Conservation (phyloP, 768 basidiomycete genomes). For the Mycena maculata region DNA sequence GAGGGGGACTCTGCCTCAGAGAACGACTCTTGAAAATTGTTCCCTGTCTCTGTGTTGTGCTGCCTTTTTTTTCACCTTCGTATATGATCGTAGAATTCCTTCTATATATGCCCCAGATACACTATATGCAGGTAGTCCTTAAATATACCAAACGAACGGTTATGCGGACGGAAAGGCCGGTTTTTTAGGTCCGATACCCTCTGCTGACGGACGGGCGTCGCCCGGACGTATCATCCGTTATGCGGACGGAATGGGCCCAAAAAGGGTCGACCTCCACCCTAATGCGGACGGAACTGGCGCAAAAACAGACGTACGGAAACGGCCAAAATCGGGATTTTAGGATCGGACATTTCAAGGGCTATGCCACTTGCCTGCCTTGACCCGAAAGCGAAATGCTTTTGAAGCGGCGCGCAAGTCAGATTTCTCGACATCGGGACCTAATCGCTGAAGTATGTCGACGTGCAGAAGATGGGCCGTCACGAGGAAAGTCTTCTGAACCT, state of each 20-base stretch:
- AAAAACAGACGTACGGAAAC: too few species aligned
- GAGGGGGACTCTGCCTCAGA: too few species aligned
- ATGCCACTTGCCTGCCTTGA: background rate
- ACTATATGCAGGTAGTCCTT: too few species aligned
- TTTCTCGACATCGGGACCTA: constrained; percentile 23
- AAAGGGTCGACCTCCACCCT: background rate
- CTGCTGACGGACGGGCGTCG: background rate
- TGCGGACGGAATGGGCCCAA: background rate
- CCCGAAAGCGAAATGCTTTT: constrained; percentile 8
- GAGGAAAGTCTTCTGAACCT: constrained; percentile 14
- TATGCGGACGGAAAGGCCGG: background rate
- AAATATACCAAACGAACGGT: background rate
- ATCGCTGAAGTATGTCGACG: constrained; percentile 13
- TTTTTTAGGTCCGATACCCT: background rate
- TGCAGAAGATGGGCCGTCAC: constrained; percentile 8
- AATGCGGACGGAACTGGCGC: too few species aligned
- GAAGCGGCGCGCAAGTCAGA: constrained; percentile 14
- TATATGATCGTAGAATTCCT: too few species aligned
- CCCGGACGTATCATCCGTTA: background rate
- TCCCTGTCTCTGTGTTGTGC: too few species aligned
- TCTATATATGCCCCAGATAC: too few species aligned
- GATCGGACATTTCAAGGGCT: background rate
- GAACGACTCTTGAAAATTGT: too few species aligned
- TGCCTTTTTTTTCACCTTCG: too few species aligned
- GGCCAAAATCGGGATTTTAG: background rate